phyloP scores from a whole-genome alignment of 2,329 filamentous ascomycete genomes.

The Fusarium sp. region DNA sequence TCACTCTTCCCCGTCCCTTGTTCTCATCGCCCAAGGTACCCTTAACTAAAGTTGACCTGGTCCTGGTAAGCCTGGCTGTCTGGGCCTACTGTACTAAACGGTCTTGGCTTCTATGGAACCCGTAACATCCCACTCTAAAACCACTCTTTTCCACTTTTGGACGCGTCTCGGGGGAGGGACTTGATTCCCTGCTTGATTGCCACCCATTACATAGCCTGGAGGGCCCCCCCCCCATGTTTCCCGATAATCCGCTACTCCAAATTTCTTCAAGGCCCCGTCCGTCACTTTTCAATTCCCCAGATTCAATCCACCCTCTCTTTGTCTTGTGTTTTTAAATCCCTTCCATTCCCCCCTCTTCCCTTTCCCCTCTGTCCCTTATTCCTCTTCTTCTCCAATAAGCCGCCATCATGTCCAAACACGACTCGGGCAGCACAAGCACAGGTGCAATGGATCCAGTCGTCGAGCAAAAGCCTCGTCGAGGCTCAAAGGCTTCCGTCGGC shows the following conservation, averaged over 20 bases:
- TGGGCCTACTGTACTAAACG: neutral
- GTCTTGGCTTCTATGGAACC: neutral
- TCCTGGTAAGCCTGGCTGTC: too few relatives aligned
- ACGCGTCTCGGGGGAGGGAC: neutral
- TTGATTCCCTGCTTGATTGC: slow-evolving; percentile 13
- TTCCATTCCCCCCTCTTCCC: too few relatives aligned
- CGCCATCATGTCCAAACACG: slow-evolving; percentile 33
- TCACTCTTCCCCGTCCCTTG: neutral
- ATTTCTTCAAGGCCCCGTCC: slow-evolving; percentile 26
- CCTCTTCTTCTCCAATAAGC: too few relatives aligned
- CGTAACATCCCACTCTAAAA: neutral
- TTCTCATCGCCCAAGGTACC: neutral
- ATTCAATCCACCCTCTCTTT: slow-evolving; percentile 3
- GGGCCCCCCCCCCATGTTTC: slow-evolving; percentile 13
- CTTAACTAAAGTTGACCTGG: neutral
- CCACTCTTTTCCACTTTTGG: neutral
- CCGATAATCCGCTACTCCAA: slow-evolving; percentile 19
- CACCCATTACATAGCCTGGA: slow-evolving; percentile 9
- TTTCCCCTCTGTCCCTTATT: too few relatives aligned
- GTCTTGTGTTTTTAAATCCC: slow-evolving; percentile 20
- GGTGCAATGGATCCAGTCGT: slow-evolving; percentile 35
- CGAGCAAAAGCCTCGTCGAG: slow-evolving; percentile 45
- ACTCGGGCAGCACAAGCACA: slow-evolving; percentile 36
- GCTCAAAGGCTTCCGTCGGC: slow-evolving; percentile 40
- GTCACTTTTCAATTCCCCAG: slow-evolving; percentile 21